Evolutionary conservation across 805 yeast genomes (phyloP).

Genomic region (Zygosaccharomyces gambellarensis): DNA sequence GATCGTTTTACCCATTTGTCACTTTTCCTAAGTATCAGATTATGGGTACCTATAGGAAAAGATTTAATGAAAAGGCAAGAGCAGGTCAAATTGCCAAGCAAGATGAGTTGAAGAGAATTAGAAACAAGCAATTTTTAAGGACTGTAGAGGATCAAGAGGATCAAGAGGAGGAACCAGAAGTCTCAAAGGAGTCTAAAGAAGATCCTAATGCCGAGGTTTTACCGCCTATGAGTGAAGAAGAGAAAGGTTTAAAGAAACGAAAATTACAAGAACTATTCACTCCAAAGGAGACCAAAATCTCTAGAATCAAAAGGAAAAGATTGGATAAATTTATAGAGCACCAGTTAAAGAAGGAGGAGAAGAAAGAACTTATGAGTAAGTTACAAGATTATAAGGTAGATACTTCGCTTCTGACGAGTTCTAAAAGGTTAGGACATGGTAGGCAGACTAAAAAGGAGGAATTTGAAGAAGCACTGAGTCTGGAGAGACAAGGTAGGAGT

Average conservation of each 20-base stretch:
- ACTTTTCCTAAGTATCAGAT: background rate
- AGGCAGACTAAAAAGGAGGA: constrained; percentile 61
- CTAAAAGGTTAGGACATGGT: constrained; percentile 76
- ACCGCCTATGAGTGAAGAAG: constrained; percentile 59
- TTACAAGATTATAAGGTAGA: constrained; percentile 61
- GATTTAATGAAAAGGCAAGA: constrained; percentile 83
- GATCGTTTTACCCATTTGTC: background rate
- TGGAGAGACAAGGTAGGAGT: constrained; percentile 67
- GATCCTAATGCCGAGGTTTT: constrained; percentile 60
- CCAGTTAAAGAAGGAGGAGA: constrained; percentile 84
- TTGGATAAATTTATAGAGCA: constrained; percentile 90
- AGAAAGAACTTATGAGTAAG: constrained; percentile 68
- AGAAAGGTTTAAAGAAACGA: constrained; percentile 59
- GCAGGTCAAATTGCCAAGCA: constrained; percentile 79
- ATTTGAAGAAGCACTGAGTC: constrained; percentile 66
- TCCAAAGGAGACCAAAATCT: constrained; percentile 63
- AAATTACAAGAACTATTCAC: constrained; percentile 54
- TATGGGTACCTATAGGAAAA: constrained; percentile 78
- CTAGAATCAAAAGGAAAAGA: constrained; percentile 69
- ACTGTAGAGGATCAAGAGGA: constrained; percentile 41
- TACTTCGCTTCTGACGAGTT: constrained; percentile 60
- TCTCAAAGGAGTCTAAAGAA: constrained; percentile 11
- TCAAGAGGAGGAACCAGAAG: constrained; percentile 14
- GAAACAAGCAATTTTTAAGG: constrained; percentile 64
- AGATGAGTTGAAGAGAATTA: constrained; percentile 56